These are phyloP conservation scores for Botryotinia globosa DNA, from an alignment of 2,329 filamentous ascomycete genomes.

Conservation along the genomic window DNA sequence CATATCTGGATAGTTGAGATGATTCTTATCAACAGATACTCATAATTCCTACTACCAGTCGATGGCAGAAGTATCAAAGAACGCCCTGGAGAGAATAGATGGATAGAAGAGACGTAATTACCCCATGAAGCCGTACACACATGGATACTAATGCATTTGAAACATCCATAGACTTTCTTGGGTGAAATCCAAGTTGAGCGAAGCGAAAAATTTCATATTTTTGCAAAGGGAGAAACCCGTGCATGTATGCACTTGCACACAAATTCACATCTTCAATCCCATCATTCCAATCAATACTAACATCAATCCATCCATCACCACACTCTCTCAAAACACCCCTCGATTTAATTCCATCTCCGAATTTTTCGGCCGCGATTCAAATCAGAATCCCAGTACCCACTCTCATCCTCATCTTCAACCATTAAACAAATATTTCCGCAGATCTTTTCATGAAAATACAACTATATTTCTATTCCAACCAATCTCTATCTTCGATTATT, in stretches of 20 bases:
- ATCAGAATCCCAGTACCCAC: background rate
- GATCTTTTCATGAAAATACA: background rate
- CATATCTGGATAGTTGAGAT: background rate
- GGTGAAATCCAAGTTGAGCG: background rate
- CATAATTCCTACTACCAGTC: background rate
- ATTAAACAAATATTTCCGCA: background rate
- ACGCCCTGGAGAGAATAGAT: background rate
- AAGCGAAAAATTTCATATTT: background rate
- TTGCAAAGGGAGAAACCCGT: background rate
- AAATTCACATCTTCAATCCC: background rate
- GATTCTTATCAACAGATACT: background rate
- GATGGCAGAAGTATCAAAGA: background rate
- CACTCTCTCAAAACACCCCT: fast-evolving
- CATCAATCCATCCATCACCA: no score
- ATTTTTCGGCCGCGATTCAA: background rate
- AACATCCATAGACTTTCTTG: background rate
- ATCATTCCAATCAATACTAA: background rate
- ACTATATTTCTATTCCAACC: background rate
- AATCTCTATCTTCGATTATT: background rate
- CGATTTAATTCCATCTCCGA: background rate
- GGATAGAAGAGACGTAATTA: no score
- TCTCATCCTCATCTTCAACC: background rate
- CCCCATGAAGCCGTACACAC: no score
- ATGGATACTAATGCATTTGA: background rate
- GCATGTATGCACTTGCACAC: background rate